These are phyloP conservation scores for Tulasnella sp. DNA, from an alignment of 768 basidiomycete species.

Conservation along the genomic window DNA sequence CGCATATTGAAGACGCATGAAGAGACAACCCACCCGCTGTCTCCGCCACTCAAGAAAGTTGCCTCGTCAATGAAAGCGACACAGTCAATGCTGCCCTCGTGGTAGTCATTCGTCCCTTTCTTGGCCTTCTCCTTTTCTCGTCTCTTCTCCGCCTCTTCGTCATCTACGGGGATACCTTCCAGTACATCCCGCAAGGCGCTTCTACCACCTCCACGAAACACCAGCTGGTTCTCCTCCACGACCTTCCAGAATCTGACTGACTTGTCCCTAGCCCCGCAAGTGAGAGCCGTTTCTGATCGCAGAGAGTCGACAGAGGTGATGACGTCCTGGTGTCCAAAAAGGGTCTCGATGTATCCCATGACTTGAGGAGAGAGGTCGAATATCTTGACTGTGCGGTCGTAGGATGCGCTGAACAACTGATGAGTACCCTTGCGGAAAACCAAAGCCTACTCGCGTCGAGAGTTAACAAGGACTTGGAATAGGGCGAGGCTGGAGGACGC, in stretches of 20 bases:
- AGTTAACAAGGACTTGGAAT: not conserved
- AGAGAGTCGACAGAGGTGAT: constrained; percentile 72
- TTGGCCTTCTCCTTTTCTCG: constrained; percentile 27
- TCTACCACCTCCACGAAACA: constrained; percentile 78
- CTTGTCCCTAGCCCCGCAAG: constrained; percentile 83
- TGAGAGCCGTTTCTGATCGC: constrained; percentile 75
- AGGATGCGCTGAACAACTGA: constrained; percentile 67
- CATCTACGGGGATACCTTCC: constrained; percentile 61
- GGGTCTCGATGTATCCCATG: constrained; percentile 89
- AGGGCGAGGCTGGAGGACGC: constrained; percentile 31
- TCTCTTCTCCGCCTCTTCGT: constrained; percentile 29
- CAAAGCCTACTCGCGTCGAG: constrained; percentile 41
- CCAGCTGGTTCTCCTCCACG: constrained; percentile 86
- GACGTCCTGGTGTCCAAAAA: constrained; percentile 94
- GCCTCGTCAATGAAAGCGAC: constrained; percentile 94
- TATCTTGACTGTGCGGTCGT: constrained; percentile 84
- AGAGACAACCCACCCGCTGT: constrained; percentile 69
- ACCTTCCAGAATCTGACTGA: constrained; percentile 96
- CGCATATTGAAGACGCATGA: not conserved
- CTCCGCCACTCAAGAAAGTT: constrained; percentile 88
- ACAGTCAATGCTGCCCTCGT: constrained; percentile 88
- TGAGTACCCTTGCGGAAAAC: constrained; percentile 71
- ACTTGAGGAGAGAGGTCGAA: constrained; percentile 66
- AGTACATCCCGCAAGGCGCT: constrained; percentile 71
- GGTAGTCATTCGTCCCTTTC: constrained; percentile 40